Evolutionary conservation across 1,284 basidiomycete genomes (phyloP).

Genomic region (Pseudozyma flocculosa): DNA sequence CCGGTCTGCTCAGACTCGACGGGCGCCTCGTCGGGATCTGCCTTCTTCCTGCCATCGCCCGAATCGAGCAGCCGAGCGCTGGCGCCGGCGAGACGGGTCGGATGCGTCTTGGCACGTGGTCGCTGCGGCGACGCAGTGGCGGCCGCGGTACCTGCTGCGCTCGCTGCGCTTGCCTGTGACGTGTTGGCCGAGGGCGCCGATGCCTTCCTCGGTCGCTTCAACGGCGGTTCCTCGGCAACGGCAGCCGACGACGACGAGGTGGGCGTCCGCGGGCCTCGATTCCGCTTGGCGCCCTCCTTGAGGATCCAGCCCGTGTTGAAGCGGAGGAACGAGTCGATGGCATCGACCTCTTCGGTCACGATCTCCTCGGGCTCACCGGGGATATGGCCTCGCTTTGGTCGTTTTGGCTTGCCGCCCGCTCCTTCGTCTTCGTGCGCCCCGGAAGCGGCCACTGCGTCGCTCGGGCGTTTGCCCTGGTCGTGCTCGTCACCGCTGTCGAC

Average conservation of each 20-base stretch:
- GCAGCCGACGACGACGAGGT: no score
- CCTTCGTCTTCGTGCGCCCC: no score
- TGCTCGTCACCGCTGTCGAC: no score
- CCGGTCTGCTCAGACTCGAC: no score
- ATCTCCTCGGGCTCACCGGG: background rate
- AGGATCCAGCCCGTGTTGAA: constrained; percentile 89
- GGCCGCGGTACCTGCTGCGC: no score
- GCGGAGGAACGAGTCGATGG: constrained; percentile 72
- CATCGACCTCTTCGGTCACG: constrained; percentile 64
- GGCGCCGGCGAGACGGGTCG: no score
- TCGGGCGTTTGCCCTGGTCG: no score
- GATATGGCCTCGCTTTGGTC: background rate
- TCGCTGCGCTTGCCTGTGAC: background rate
- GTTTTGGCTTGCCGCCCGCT: background rate
- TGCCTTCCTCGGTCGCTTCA: constrained; percentile 25
- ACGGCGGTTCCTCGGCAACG: constrained; percentile 2
- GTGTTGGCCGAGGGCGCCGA: constrained; percentile 16
- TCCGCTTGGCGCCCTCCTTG: constrained; percentile 64
- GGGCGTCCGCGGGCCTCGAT: constrained; percentile 12
- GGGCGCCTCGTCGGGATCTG: no score
- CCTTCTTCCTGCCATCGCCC: no score
- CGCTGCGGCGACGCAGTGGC: constrained; percentile 1
- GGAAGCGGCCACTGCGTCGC: no score
- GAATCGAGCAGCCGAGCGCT: no score
- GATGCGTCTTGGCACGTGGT: constrained; percentile 7